Conservation (phyloP, 495 filamentous ascomycete species). For the Emericellopsis terricola region DNA sequence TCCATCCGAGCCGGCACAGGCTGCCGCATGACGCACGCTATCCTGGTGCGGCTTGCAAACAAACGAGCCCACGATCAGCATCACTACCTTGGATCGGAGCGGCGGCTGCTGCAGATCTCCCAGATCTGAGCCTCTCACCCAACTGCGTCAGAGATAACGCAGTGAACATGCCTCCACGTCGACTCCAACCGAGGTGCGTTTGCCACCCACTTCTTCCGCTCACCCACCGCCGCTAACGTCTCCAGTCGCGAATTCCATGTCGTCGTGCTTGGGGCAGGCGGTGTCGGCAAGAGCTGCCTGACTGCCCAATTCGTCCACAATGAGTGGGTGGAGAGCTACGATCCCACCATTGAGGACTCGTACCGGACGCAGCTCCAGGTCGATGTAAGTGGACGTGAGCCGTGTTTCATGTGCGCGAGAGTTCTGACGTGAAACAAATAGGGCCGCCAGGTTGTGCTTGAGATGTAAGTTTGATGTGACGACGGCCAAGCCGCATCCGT, state of each 20-base stretch:
- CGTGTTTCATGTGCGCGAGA: not conserved
- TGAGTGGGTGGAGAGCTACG: slow-evolving; percentile 98
- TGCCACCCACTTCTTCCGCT: no score
- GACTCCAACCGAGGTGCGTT: not conserved
- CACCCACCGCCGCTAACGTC: no score
- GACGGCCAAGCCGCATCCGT: no score
- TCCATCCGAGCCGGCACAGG: no score
- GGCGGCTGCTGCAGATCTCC: no score
- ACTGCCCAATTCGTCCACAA: slow-evolving; percentile 99
- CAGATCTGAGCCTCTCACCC: no score
- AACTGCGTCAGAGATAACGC: no score
- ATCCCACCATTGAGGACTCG: slow-evolving; percentile 93
- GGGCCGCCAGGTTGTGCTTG: slow-evolving; percentile 89
- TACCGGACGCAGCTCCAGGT: slow-evolving; percentile 89
- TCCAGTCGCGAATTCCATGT: slow-evolving; percentile 73
- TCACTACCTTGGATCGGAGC: no score
- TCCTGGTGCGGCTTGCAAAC: no score
- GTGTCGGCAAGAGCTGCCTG: slow-evolving; percentile 94
- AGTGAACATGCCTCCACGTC: no score
- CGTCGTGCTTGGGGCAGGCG: slow-evolving; percentile 81
- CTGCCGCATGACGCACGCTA: no score
- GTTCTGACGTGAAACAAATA: slow-evolving; percentile 12
- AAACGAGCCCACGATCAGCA: no score
- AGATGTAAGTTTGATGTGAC: slow-evolving; percentile 69
- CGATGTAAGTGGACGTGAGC: slow-evolving; percentile 44